These are phyloP conservation scores for Linnemannia elongata DNA, from an alignment of 192 early-diverging fungal species.

Conservation along the genomic window DNA sequence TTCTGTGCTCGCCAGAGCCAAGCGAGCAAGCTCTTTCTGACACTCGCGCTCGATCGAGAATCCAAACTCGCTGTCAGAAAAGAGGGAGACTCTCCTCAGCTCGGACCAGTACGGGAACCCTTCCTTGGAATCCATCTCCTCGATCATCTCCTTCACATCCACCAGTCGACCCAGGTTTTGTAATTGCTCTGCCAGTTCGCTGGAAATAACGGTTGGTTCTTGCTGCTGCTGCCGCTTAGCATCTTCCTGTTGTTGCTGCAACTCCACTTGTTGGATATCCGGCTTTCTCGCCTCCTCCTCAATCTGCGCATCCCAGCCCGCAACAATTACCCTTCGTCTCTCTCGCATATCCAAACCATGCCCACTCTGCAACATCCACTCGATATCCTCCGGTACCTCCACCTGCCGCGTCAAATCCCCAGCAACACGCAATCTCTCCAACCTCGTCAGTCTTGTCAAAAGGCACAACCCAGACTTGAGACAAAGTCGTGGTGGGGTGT, in stretches of 20 bases:
- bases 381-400: background rate
- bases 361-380: background rate
- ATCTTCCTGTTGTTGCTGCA: background rate
- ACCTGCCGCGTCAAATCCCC: background rate
- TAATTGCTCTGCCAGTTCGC: background rate
- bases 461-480: background rate
- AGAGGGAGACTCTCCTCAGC: background rate
- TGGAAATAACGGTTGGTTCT: background rate
- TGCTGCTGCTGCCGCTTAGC: background rate
- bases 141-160: background rate
- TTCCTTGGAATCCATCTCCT: background rate
- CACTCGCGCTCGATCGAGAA: background rate
- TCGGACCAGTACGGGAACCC: background rate
- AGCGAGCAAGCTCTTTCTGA: background rate
- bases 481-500: background rate
- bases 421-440: background rate
- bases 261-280: background rate
- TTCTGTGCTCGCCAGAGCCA: background rate
- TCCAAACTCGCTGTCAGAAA: background rate
- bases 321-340: background rate
- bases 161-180: background rate
- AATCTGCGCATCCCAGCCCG: background rate
- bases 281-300: background rate
- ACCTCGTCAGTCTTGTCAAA: background rate
- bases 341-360: background rate